Conservation (phyloP, 257 asterid species). For the Vinca minor region DNA sequence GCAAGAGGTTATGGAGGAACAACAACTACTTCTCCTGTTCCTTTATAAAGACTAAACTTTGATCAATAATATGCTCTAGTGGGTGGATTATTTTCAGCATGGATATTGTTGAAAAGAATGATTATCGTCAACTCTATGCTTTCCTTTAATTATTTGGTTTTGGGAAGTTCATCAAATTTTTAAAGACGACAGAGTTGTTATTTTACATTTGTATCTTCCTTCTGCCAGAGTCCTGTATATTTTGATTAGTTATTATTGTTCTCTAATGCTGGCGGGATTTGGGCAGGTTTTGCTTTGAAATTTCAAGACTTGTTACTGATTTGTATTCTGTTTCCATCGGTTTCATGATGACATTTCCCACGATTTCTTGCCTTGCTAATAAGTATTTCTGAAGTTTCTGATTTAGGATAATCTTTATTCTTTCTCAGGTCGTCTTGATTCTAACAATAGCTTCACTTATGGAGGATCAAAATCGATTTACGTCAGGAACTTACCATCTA, state of each 20-base stretch:
- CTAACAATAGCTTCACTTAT: slow-evolving; percentile 22
- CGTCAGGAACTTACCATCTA: slow-evolving; percentile 65
- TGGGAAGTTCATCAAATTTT: not conserved
- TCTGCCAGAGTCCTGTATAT: not conserved
- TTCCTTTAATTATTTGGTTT: not conserved
- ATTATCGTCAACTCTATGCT: not conserved
- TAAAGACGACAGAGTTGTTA: not conserved
- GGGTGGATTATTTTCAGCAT: not conserved
- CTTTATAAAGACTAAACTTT: not conserved
- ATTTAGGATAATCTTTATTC: not conserved
- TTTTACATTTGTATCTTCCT: not conserved
- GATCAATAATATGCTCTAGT: not conserved
- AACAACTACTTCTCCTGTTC: not conserved
- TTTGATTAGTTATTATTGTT: not conserved
- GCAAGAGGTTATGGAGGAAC: not conserved
- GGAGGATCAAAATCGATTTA: slow-evolving; percentile 76
- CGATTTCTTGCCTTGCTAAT: not conserved
- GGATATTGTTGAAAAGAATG: not conserved
- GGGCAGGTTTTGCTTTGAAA: not conserved
- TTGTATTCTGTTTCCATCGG: not conserved
- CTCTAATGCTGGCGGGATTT: not conserved
- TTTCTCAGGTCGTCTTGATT: slow-evolving; percentile 12
- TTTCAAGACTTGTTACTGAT: not conserved
- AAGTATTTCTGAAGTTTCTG: not conserved
- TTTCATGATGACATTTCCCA: not conserved